Evolutionary conservation across 2,329 filamentous ascomycete species (phyloP).

Genomic region (Claviceps sorghi): DNA sequence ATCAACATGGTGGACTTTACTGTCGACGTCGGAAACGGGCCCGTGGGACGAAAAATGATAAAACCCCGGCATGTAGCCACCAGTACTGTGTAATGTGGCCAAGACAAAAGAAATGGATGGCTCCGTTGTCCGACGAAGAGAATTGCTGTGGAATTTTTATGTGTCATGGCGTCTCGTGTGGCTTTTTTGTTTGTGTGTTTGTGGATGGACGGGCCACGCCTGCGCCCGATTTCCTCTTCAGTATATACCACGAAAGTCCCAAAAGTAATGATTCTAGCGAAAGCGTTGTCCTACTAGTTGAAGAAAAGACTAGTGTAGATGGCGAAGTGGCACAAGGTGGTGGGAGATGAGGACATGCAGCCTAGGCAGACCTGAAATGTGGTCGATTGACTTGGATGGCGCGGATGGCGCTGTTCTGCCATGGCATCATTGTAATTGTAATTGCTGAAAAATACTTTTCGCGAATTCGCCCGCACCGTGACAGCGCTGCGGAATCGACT

Average conservation of each 20-base stretch:
- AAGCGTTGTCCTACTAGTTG: not conserved
- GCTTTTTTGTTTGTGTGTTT: not conserved
- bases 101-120: not conserved
- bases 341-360: not conserved
- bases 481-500: too few species aligned
- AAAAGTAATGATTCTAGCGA: not conserved
- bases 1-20: conserved; percentile 36
- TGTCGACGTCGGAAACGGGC: conserved; percentile 22
- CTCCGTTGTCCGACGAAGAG: not conserved
- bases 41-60: conserved; percentile 13
- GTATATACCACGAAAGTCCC: not conserved
- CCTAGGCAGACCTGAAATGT: not conserved
- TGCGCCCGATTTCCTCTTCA: not conserved
- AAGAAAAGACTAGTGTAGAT: not conserved
- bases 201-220: not conserved
- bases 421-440: too few species aligned
- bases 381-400: too few species aligned
- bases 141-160: not conserved
- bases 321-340: not conserved
- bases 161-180: not conserved
- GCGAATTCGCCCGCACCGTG: too few species aligned
- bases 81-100: not conserved
- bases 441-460: too few species aligned
- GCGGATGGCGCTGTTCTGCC: too few species aligned
- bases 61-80: conserved; percentile 8